These are phyloP conservation scores for Leccinellum rugosiceps DNA, from an alignment of 768 basidiomycete species.

Conservation along the genomic window DNA sequence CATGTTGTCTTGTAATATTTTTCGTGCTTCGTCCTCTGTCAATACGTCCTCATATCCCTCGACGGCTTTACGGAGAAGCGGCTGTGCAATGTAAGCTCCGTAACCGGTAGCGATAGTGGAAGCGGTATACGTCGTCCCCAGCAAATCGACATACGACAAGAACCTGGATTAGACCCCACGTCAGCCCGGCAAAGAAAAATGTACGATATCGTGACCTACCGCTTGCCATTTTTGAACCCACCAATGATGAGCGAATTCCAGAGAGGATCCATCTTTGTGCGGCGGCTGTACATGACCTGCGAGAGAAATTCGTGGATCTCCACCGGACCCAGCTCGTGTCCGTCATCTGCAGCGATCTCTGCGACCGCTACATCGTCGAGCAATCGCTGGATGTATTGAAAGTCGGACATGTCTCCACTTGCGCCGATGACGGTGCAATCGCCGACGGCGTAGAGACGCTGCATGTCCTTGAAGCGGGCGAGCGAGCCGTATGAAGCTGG, in stretches of 20 bases:
- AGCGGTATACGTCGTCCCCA: slow-evolving; percentile 94
- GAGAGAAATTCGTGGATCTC: slow-evolving; percentile 93
- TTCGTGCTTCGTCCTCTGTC: slow-evolving; percentile 73
- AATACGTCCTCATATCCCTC: slow-evolving; percentile 75
- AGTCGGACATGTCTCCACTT: slow-evolving; percentile 97
- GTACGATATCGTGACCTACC: slow-evolving; percentile 42
- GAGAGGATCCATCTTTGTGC: slow-evolving; percentile 87
- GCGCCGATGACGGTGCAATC: slow-evolving; percentile 85
- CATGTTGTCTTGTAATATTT: slow-evolving; percentile 83
- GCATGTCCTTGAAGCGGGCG: slow-evolving; percentile 92
- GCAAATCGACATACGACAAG: slow-evolving; percentile 88
- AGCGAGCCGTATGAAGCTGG: slow-evolving; percentile 95
- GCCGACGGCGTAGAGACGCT: slow-evolving; percentile 84
- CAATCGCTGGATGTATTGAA: slow-evolving; percentile 82
- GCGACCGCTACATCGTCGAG: slow-evolving; percentile 76
- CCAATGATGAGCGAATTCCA: slow-evolving; percentile 96
- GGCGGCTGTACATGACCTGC: slow-evolving; percentile 84
- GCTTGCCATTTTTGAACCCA: slow-evolving; percentile 81
- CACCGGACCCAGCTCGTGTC: slow-evolving; percentile 75
- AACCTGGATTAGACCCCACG: slow-evolving; percentile 53
- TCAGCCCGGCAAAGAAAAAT: neutral
- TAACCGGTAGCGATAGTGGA: slow-evolving; percentile 95
- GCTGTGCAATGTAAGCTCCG: slow-evolving; percentile 90
- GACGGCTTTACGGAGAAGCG: slow-evolving; percentile 85
- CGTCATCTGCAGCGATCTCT: slow-evolving; percentile 81